Evolutionary conservation across 768 basidiomycete species (phyloP), one percentile per base, ranked within the genome.

Genomic region (Boletus pseudo-olivaceus): DNA sequence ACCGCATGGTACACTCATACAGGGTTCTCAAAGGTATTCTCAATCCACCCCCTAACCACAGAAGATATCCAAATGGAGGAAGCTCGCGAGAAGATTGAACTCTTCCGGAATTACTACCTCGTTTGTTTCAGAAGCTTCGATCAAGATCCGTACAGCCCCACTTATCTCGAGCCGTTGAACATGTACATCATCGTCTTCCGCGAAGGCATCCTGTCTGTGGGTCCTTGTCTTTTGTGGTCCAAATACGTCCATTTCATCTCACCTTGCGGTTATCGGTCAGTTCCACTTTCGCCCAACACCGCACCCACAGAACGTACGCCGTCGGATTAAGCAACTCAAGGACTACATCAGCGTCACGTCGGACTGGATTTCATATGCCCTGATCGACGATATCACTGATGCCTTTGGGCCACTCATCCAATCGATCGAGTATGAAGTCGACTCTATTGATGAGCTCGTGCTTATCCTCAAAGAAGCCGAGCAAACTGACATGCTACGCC

Each of bases 51-150:
- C 4, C 79, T 99, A 60, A 99, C 97, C 5, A 96, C 96, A 19
- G 97, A 99, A 77, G 97, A 99, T 77, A 98, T 99, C 67, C 87
- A 91, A 66, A 97, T 98, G 88, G 97, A 99, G 72, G 97, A 99
- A 76, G 90, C 95, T 38, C 93, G 97, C 65, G 97, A 99, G 76
- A 99, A 99, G 78, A 99, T 99, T 63, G 97, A 99, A 70, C 83
- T 99, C 19, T 99, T 98, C 81, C 82, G 95, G 51, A 96, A 96
- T 69, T 99, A 99, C 71, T 98, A 98, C 70, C 84, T 99, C 49
- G 97, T 98, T 57, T 98, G 96, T 79, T 99, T 99, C 78, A 88
- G 97, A 58, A 90, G 93, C 59, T 98, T 99, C 75, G 97, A 99
- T 72, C 97, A 99, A 76, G 97, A 98, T 71, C 89, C 86, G 23